Percentiles rank a stretch among this genome's conserved stretches.
These are phyloP conservation scores for Apiotrichum sp. DNA, from an alignment of 1,284 basidiomycete genomes.

Conservation along the genomic window DNA sequence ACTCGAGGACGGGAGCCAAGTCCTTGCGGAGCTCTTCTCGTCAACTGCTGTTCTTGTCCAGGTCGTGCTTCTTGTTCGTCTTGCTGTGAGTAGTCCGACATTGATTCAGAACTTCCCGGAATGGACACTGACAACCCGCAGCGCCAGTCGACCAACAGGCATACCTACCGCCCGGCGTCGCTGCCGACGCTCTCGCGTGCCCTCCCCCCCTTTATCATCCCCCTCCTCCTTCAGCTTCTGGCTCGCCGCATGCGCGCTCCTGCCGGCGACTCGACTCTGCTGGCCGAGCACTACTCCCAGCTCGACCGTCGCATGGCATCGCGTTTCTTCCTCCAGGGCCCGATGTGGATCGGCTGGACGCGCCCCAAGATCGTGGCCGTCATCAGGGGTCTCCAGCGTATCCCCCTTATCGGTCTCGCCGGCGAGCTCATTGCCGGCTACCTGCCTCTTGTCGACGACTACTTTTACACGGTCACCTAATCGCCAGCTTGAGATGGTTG, in stretches of 20 bases:
- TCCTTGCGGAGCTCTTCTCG: constrained; percentile 33
- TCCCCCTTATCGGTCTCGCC: constrained; percentile 68
- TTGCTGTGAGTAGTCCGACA: constrained; percentile 15
- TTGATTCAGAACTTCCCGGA: background rate
- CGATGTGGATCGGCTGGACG: constrained; percentile 82
- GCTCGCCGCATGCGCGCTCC: constrained; percentile 30
- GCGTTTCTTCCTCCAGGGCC: constrained; percentile 74
- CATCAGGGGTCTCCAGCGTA: constrained; percentile 55
- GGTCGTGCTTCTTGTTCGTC: constrained; percentile 50
- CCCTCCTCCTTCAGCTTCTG: constrained; percentile 31
- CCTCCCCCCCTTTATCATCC: constrained; percentile 33
- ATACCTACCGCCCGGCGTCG: constrained; percentile 21
- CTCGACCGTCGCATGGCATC: constrained; percentile 73
- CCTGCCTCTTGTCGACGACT: constrained; percentile 88
- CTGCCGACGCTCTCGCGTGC: constrained; percentile 36
- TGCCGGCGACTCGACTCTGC: constrained; percentile 20
- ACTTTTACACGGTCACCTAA: constrained; percentile 56
- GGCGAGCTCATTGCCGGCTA: constrained; percentile 78
- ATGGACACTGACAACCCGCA: background rate
- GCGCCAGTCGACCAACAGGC: constrained; percentile 1
- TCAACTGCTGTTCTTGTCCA: constrained; percentile 51
- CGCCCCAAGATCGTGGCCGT: constrained; percentile 66
- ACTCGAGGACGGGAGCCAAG: constrained; percentile 22
- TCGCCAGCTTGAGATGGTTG: background rate
- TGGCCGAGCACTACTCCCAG: constrained; percentile 62